phyloP scores from a whole-genome alignment of 768 basidiomycete genomes.

The Suillus ampliporus region DNA sequence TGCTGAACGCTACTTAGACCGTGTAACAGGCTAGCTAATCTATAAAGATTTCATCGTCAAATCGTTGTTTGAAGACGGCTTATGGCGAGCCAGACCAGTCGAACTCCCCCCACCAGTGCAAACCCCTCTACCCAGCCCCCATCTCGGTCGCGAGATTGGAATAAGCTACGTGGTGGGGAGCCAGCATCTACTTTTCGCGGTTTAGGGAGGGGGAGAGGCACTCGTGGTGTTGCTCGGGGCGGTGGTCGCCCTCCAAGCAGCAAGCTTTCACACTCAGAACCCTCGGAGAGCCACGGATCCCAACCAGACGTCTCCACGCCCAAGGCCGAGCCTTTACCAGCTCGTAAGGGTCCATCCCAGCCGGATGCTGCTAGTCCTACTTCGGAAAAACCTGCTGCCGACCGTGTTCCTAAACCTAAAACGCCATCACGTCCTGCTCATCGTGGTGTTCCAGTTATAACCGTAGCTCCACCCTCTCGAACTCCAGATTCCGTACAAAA shows the following conservation, averaged over 20 bases:
- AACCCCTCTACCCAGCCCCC: constrained; percentile 32
- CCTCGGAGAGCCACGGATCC: constrained; percentile 22
- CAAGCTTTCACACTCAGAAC: constrained; percentile 25
- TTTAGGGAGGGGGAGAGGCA: constrained; percentile 42
- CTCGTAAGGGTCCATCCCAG: constrained; percentile 25
- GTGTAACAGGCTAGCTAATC: constrained; percentile 1
- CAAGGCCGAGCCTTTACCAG: constrained; percentile 16
- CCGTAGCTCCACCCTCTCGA: constrained; percentile 29
- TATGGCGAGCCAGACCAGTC: constrained; percentile 52
- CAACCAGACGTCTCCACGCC: constrained; percentile 23
- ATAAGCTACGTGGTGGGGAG: constrained; percentile 44
- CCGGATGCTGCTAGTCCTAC: constrained; percentile 25
- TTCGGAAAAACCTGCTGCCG: constrained; percentile 30
- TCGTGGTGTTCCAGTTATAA: constrained; percentile 27
- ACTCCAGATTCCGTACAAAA: constrained; percentile 23
- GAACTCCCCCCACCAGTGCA: constrained; percentile 32
- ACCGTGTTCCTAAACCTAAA: constrained; percentile 30
- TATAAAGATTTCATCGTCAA: neutral
- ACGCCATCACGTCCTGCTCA: constrained; percentile 25
- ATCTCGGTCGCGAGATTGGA: constrained; percentile 50
- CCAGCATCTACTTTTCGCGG: constrained; percentile 55
- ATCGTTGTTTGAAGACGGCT: constrained; percentile 10
- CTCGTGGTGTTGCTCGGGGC: constrained; percentile 38
- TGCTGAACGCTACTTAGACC: constrained; percentile 2
- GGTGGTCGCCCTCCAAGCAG: constrained; percentile 36